Base-by-base conservation (phyloP, 305 asterid genomes). In the Fraxinus velutina region DNA sequence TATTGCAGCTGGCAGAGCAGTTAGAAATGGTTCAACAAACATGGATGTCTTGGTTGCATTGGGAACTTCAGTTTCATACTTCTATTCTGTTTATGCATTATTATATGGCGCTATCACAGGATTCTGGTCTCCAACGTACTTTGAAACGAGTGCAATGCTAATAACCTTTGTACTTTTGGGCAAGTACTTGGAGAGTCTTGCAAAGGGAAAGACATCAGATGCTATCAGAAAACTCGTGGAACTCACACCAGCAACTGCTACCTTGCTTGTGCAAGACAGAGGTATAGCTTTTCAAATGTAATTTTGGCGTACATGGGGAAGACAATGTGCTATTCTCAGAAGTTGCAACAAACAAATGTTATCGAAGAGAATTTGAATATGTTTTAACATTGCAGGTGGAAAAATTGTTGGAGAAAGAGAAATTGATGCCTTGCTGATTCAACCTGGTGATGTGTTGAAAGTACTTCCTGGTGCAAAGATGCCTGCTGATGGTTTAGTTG, bases 1-100 rank as follows among this genome's bases (percentile, higher is more conserved):
- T 87, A 90, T 92, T 79, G 98, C 99, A 17, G 98, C 99, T 78
- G 88, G 97, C 70, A 93, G 99, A 88, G 99, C 99, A 75, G 97
- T 96, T 79, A 92, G 91, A 87, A 96, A 96, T 90, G 94, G 98
- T 83, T 94, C 99, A 1, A 93, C 98, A 68, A 96, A 96, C 88
- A 96, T 96, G 99, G 99, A 96, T 90, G 99, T 96, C 82, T 91
- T 96, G 85, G 98, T 96, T 81, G 99, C 90, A 37, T 85, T 96
- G 87, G 99, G 99, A 84, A 96, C 98, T 82, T 92, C 99, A 77
- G 98, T 98, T 70, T 94, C 98, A 12, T 96, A 96, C 83, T 91
- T 94, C 77, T 96, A 96, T 86, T 96, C 99, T 76, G 98, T 96
- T 29, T 89, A 91, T 83, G 98, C 93, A 80, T 88, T 96, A 79